Percentiles rank a stretch among this genome's conserved stretches.
phyloP scores from a whole-genome alignment of 805 yeast species.

The Monosporozyma unispora region DNA sequence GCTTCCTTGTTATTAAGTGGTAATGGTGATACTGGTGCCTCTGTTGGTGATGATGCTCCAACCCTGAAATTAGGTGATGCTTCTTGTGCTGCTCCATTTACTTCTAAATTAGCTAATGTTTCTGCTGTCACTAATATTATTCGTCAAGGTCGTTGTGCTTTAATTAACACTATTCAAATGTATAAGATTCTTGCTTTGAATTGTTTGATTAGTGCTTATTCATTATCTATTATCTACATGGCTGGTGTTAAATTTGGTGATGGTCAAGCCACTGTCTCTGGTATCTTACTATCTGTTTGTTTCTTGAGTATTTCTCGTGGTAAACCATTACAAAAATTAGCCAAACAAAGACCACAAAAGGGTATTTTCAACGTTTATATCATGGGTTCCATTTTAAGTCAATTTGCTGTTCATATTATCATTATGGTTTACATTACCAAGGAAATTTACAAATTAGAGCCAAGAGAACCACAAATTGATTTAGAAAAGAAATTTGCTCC shows the following conservation, averaged over 20 bases:
- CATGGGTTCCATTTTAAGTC: slow-evolving; percentile 96
- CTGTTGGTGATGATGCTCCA: slow-evolving; percentile 73
- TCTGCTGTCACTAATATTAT: slow-evolving; percentile 86
- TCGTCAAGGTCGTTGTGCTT: slow-evolving; percentile 97
- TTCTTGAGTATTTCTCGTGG: slow-evolving; percentile 94
- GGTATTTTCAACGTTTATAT: slow-evolving; percentile 92
- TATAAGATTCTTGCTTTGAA: slow-evolving; percentile 94
- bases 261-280: slow-evolving; percentile 96
- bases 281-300: slow-evolving; percentile 83
- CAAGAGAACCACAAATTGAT: slow-evolving; percentile 85
- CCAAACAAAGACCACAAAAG: slow-evolving; percentile 93
- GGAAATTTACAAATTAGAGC: slow-evolving; percentile 81
- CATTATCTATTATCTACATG: slow-evolving; percentile 83
- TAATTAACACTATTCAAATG: slow-evolving; percentile 97
- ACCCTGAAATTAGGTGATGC: slow-evolving; percentile 94
- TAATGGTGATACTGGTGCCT: slow-evolving; percentile 19
- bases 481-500: slow-evolving; percentile 84
- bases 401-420: slow-evolving; percentile 84
- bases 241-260: slow-evolving; percentile 99
- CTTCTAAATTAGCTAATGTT: slow-evolving; percentile 87
- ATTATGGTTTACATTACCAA: slow-evolving; percentile 74
- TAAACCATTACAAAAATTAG: slow-evolving; percentile 76
- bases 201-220: slow-evolving; percentile 93
- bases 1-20: slow-evolving; percentile 33
- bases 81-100: slow-evolving; percentile 97